Conservation (phyloP, 257 asterid genomes). For the Solanum rostratum region DNA sequence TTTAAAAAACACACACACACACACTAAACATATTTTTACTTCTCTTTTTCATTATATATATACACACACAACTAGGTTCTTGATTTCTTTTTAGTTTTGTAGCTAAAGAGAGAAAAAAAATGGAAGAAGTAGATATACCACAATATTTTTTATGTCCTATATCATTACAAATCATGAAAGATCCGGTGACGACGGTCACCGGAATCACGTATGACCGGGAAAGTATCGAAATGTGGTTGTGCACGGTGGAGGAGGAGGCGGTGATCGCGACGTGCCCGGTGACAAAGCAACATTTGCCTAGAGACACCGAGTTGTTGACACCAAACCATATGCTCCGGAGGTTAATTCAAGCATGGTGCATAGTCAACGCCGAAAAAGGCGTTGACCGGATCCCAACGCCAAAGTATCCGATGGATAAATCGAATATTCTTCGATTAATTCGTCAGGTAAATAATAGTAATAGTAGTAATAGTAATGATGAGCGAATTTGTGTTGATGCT, state of each 20-base stretch:
- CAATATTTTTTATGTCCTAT: constrained; percentile 54
- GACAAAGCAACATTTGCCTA: constrained; percentile 33
- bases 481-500: constrained; percentile 5
- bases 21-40: background rate
- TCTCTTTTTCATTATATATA: background rate
- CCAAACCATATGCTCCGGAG: constrained; percentile 55
- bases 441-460: background rate
- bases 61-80: background rate
- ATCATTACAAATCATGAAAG: constrained; percentile 60
- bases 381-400: constrained; percentile 30
- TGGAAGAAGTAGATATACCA: constrained; percentile 37
- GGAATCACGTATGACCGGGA: constrained; percentile 66
- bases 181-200: constrained; percentile 46
- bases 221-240: constrained; percentile 48
- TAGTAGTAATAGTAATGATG: background rate
- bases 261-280: constrained; percentile 32
- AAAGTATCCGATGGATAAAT: constrained; percentile 12
- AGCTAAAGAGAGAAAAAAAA: background rate
- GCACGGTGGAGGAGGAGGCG: constrained; percentile 7
- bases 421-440: constrained; percentile 11
- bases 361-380: constrained; percentile 11
- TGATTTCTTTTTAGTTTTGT: background rate
- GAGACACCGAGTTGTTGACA: constrained; percentile 25
- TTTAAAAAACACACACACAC: too few relatives aligned
- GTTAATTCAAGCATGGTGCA: constrained; percentile 47